Base-by-base conservation (phyloP, 169 alveolate species). In the Cryptosporidium sp. region DNA sequence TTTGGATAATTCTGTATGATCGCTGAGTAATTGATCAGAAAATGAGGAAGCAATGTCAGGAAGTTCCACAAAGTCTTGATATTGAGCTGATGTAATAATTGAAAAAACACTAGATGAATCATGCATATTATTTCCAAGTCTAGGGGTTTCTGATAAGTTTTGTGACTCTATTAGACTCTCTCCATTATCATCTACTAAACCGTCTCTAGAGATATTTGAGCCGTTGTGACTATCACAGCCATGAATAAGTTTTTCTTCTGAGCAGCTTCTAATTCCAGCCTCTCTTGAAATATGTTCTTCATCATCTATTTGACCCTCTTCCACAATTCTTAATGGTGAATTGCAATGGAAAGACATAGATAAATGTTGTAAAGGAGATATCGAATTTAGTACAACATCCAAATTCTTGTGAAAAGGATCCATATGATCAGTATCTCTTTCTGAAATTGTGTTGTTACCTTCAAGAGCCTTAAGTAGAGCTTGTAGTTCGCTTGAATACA, bases 11-110 rank as follows among this genome's bases (percentile, higher is more conserved):
- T 39, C 89, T 21, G 61, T 62, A 29, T 39, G 60, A 42, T 62
- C 89, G 21, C 48, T 26, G 37, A 80, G 65, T 26, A 80, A 18
- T n/a, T 80, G 89, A 37, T 60, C 80, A 14, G 80, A 26, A 37
- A 80, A 29, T n/a, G 80, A 26, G 37, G 75, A 35, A 14, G 89
- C 29, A 45, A 80, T 80, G 45, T 80, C 89, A n/a, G 89, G 75
- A 18, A 80, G 39, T n/a, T 60, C 89, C 7, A 80, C 68, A 48
- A 37, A 80, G 21, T 60, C 60, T 65, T 80, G 89, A 39, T 80
- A 80, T 7, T 80, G 89, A 42, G 44, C 23, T 23, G 89, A 62
- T 21, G 86, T 29, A 42, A 80, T 33, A 8, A 80, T 62, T 8
- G 89, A 65, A 35, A 80, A 80, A 26, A 80, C 52, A 35, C 35